Base-by-base conservation (phyloP, 139 green algal genomes). In the Picochlorum sp. region DNA sequence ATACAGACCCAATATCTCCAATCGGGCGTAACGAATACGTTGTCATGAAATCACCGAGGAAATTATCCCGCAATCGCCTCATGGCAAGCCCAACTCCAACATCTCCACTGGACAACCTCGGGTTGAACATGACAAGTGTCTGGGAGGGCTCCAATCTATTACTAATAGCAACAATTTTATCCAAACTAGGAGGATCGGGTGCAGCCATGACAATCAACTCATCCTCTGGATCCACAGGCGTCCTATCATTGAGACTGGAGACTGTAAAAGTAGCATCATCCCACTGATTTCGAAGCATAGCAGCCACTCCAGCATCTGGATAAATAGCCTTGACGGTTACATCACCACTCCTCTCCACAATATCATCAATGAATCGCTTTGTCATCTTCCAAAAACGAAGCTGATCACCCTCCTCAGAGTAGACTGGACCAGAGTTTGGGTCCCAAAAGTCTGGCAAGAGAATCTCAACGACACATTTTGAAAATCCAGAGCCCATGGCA, bases 11-110 rank as follows among this genome's bases (percentile, higher is more conserved):
- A 41, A 80, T 71, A 64, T 88, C 73, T n/a, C 66, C 73, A 13
- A 97, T 80, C 10, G 92, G 92, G 9, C 91, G 72, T 64, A 98
- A 68, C 3, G 72, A 88, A 80, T 98, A 98, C 41, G 83, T 87
- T 18, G 86, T 80, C 38, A 66, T 72, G 75, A 97, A 96, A n/a
- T 68, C 71, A 13, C 65, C 66, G n/a, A 91, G 70, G 73, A 96
- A 95, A 13, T 73, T 60, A 16, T 90, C 72, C 21, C 78, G 75
- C 76, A 95, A 74, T 44, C 90, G 79, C 20, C 92, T 80, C 38
- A 92, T 79, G 63, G 91, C 96, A 45, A 98, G 72, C 6, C 92
- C 92, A 26, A 98, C 75, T 4, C 92, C 92, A 38, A 96, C 89
- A 52, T 98, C 92, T 11, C 90, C 91, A 71, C 84, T 92, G 57